Base-by-base conservation (phyloP, 306 rosid genomes). In the Begonia fuchsioides region DNA sequence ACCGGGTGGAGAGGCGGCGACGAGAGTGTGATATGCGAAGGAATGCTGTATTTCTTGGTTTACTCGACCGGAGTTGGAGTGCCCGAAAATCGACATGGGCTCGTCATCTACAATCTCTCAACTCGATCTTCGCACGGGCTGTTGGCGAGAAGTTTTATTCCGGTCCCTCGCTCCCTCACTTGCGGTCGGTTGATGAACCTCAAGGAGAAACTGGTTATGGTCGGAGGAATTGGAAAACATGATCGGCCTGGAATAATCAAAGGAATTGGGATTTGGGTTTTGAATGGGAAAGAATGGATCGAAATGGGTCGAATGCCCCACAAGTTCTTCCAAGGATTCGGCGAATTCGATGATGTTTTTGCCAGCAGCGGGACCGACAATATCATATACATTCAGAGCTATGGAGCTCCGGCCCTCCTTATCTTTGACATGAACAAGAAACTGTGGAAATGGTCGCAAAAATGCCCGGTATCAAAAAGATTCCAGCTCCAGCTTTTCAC, bases 1-100 rank as follows among this genome's bases (percentile, higher is more conserved):
- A 52, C 65, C 12, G 96, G 96, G 38, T 92, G 98, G 98, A 82
- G 98, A 57, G 94, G 94, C 49, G 98, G 96, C 44, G 82, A 82
- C 12, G 96, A 82, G 74, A 79, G 96, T 53, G 87, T 85, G 56
- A 86, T 82, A 44, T 92, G 94, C 57, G 80, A 73, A 51, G 94
- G 83, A 54, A 72, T 82, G 54, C 59, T 92, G 58, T 85, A 77
- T 73, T 77, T 85, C 55, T 47, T 92, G 62, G 80, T 82, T 44
- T 82, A 92, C 75, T 69, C 94, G 32, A 80, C 87, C 0, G 98
- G 93, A 8, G 85, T 64, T 2, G 78, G 75, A 38, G 44, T n/a
- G 0, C 70, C 77, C 0, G 94, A 75, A 45, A 71, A 53, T 45
- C 85, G 95, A 7, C 98, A 92, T 18, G 85, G 94, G 8, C 72